phyloP scores from a whole-genome alignment of 805 yeast genomes.

The Wickerhamiella spandovensis region DNA sequence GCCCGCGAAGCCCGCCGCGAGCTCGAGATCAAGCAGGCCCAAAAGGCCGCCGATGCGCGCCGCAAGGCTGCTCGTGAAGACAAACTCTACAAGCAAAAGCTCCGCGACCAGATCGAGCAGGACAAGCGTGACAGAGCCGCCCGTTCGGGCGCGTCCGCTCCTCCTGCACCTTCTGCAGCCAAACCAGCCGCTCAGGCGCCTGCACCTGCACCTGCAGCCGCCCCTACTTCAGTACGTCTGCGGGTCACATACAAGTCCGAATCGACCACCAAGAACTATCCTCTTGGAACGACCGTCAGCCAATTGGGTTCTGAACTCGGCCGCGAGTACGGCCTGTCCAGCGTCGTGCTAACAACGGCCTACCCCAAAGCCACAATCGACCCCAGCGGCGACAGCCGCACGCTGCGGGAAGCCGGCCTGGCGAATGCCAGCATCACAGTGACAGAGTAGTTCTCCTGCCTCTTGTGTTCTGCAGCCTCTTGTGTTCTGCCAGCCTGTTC shows the following conservation, averaged over 20 bases:
- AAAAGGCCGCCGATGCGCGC: conserved; percentile 22
- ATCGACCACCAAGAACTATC: conserved; percentile 18
- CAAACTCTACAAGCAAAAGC: conserved; percentile 20
- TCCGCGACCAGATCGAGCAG: conserved; percentile 25
- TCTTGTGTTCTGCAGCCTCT: conserved; percentile 3
- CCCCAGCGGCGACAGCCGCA: conserved; percentile 16
- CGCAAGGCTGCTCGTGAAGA: conserved; percentile 22
- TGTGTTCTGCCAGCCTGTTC: background rate
- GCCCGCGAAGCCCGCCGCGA: conserved; percentile 20
- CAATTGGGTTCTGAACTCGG: conserved; percentile 20
- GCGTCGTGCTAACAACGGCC: conserved; percentile 19
- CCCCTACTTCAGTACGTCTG: conserved; percentile 12
- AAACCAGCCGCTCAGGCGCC: conserved; percentile 12
- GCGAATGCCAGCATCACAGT: conserved; percentile 23
- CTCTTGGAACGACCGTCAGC: conserved; percentile 18
- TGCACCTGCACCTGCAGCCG: conserved; percentile 5
- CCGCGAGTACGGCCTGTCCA: conserved; percentile 15
- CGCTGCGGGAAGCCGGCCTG: conserved; percentile 22
- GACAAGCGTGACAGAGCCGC: conserved; percentile 22
- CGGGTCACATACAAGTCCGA: conserved; percentile 17
- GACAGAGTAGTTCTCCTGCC: background rate
- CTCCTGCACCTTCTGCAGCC: conserved; percentile 1
- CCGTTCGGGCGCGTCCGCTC: background rate
- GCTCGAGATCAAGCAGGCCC: conserved; percentile 21
- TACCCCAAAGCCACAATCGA: conserved; percentile 21